Conservation (phyloP, 2,329 filamentous ascomycete species). For the Mycogone perniciosa region DNA sequence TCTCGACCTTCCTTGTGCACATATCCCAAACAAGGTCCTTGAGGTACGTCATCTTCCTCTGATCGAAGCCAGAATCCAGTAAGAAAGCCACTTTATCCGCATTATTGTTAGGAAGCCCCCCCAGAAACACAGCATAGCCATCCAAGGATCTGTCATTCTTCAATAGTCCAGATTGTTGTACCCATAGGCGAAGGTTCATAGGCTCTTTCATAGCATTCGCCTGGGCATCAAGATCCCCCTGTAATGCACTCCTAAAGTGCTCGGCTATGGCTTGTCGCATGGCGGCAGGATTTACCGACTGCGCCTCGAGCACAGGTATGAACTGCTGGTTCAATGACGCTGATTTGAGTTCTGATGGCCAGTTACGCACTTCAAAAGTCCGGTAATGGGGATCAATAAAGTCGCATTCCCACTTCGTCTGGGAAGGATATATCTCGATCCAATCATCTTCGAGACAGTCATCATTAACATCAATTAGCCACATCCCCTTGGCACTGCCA, state of each 20-base stretch:
- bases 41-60: slow-evolving; percentile 41
- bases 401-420: slow-evolving; percentile 59
- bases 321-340: slow-evolving; percentile 62
- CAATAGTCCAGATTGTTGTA: slow-evolving; percentile 34
- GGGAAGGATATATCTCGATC: slow-evolving; percentile 62
- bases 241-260: slow-evolving; percentile 44
- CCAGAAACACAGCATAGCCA: slow-evolving; percentile 38
- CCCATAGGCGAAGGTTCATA: slow-evolving; percentile 46
- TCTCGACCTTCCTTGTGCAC: slow-evolving; percentile 46
- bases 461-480: slow-evolving; percentile 54
- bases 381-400: slow-evolving; percentile 43
- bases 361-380: slow-evolving; percentile 58
- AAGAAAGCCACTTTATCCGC: slow-evolving; percentile 49
- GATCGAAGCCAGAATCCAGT: slow-evolving; percentile 56
- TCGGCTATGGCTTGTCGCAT: slow-evolving; percentile 45
- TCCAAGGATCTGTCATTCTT: slow-evolving; percentile 33
- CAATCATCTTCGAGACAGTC: slow-evolving; percentile 41
- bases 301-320: slow-evolving; percentile 59
- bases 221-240: slow-evolving; percentile 46
- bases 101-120: slow-evolving; percentile 42
- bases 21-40: slow-evolving; percentile 41
- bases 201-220: slow-evolving; percentile 45
- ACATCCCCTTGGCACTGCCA: slow-evolving; percentile 69
- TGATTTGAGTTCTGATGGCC: slow-evolving; percentile 26
- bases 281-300: slow-evolving; percentile 37